phyloP scores from a whole-genome alignment of 805 yeast species.

The Grigorovia humatica region DNA sequence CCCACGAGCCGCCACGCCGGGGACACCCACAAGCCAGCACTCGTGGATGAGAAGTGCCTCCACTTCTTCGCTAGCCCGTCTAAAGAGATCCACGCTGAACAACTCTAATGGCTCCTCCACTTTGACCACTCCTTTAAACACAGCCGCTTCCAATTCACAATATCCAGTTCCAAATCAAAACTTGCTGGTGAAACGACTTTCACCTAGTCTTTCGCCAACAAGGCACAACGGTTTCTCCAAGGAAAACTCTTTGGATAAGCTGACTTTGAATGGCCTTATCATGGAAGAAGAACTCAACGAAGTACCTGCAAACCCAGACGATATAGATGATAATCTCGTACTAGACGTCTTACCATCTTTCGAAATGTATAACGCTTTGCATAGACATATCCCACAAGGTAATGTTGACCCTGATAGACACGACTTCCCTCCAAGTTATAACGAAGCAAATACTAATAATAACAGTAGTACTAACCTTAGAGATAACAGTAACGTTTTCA shows the following conservation, averaged over 20 bases:
- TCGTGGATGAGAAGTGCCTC: conserved; percentile 19
- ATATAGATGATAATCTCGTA: conserved; percentile 6
- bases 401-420: conserved; percentile 13
- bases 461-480: no score
- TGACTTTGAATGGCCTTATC: not conserved
- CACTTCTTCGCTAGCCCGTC: conserved; percentile 11
- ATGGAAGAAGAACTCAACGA: conserved; percentile 1
- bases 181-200: not conserved
- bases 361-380: conserved; percentile 21
- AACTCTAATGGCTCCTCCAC: not conserved
- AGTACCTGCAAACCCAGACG: not conserved
- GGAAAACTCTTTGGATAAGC: not conserved
- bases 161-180: not conserved
- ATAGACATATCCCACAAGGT: conserved; percentile 19
- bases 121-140: no score
- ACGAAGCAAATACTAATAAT: conserved; percentile 1
- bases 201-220: conserved; percentile 1
- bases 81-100: not conserved
- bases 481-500: not conserved
- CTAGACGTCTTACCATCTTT: conserved; percentile 21
- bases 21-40: not conserved
- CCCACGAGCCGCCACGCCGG: not conserved
- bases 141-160: not conserved
- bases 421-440: conserved; percentile 13
- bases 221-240: conserved; percentile 1